These are phyloP conservation scores for Euphorbia corollata DNA, from an alignment of 441 rosid species.

Conservation along the genomic window DNA sequence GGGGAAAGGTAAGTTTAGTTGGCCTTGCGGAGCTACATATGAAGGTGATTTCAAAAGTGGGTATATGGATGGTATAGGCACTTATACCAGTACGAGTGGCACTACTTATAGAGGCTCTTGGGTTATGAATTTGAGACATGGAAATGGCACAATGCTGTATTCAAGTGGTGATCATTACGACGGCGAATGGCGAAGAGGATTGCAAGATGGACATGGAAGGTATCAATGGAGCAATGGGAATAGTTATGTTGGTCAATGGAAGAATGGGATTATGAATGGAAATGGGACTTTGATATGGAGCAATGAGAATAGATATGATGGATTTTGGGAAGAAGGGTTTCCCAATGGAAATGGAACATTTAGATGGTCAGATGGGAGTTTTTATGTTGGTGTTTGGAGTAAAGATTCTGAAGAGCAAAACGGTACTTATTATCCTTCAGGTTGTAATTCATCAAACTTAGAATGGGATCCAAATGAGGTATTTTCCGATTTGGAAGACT, in stretches of 20 bases:
- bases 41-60: constrained; percentile 90
- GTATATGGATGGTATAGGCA: constrained; percentile 89
- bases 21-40: constrained; percentile 92
- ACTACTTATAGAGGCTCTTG: constrained; percentile 67
- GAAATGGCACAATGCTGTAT: constrained; percentile 59
- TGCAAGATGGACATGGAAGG: constrained; percentile 84
- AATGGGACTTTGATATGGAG: constrained; percentile 77
- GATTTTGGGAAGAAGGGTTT: constrained; percentile 78
- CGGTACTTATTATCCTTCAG: constrained; percentile 78
- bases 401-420: constrained; percentile 61
- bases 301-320: constrained; percentile 81
- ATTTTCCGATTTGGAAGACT: constrained; percentile 44
- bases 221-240: constrained; percentile 81
- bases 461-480: constrained; percentile 78
- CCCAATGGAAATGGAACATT: constrained; percentile 89
- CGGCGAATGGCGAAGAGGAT: constrained; percentile 81
- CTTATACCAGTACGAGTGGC: constrained; percentile 62
- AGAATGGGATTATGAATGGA: constrained; percentile 62
- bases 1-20: constrained; percentile 85
- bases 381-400: constrained; percentile 84
- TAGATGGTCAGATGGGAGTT: constrained; percentile 71
- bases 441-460: constrained; percentile 32
- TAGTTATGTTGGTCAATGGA: constrained; percentile 77
- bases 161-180: constrained; percentile 71
- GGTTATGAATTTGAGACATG: constrained; percentile 85